Evolutionary conservation across 208 protist species (phyloP).

Genomic region (Leishmania tropica): DNA sequence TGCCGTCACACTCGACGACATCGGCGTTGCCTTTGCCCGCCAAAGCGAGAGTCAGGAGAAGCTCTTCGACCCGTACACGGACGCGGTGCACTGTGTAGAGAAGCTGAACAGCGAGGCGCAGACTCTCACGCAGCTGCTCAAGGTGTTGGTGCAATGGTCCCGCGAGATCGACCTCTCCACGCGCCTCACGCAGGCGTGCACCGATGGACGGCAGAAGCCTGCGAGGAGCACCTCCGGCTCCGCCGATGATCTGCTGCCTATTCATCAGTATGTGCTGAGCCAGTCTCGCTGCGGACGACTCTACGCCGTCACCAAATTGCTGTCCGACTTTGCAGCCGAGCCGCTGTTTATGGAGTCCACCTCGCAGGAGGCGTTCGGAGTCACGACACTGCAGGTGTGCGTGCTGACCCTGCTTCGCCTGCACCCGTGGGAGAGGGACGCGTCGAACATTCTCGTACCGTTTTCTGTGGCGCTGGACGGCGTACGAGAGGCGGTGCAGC

Average conservation of each 20-base stretch:
- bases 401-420: constrained; percentile 53
- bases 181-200: constrained; percentile 54
- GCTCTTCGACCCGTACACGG: constrained; percentile 88
- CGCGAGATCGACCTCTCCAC: constrained; percentile 82
- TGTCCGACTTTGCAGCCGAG: constrained; percentile 70
- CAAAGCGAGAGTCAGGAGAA: constrained; percentile 45
- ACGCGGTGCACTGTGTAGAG: constrained; percentile 72
- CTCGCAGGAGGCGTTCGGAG: constrained; percentile 76
- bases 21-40: constrained; percentile 78
- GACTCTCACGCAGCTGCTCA: constrained; percentile 65
- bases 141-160: constrained; percentile 75
- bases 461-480: constrained; percentile 15
- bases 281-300: constrained; percentile 50
- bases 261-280: constrained; percentile 86
- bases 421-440: constrained; percentile 64
- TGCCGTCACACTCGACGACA: constrained; percentile 72
- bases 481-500: constrained; percentile 15
- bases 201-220: constrained; percentile 19
- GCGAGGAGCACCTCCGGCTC: constrained; percentile 37
- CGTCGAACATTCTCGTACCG: constrained; percentile 49
- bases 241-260: constrained; percentile 87
- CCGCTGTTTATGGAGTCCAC: constrained; percentile 73
- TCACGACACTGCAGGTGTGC: constrained; percentile 85
- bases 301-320: constrained; percentile 65
- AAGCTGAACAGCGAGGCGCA: constrained; percentile 46